phyloP scores from a whole-genome alignment of 495 filamentous ascomycete species.

The Chaetomidium leptoderma region DNA sequence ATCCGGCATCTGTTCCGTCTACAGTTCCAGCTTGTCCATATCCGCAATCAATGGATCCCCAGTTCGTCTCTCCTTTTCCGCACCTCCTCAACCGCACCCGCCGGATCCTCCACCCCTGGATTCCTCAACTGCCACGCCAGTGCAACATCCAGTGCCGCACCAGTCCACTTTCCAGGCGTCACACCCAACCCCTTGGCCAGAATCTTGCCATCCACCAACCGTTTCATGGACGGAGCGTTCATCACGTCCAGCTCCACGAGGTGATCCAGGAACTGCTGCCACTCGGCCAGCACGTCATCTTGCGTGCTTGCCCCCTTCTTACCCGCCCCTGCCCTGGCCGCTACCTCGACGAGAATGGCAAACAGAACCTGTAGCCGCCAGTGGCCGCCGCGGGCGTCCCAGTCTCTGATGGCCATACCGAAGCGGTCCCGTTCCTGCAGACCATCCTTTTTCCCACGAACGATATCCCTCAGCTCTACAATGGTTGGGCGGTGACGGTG shows the following conservation, averaged over 20 bases:
- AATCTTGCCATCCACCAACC: constrained; percentile 61
- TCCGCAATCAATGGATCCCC: constrained; percentile 40
- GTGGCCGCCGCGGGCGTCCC: constrained; percentile 56
- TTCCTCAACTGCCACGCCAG: constrained; percentile 84
- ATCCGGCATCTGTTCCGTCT: neutral
- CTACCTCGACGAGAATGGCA: constrained; percentile 62
- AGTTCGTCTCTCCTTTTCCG: constrained; percentile 52
- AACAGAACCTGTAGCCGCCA: constrained; percentile 75
- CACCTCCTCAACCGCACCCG: constrained; percentile 63
- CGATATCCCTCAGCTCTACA: constrained; percentile 51
- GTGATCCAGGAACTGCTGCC: constrained; percentile 55
- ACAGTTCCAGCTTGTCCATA: neutral
- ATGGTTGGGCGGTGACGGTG: constrained; percentile 58
- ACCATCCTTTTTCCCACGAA: constrained; percentile 36
- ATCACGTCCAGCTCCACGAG: constrained; percentile 49
- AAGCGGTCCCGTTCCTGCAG: constrained; percentile 45
- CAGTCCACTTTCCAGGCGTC: constrained; percentile 74
- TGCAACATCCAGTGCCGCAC: constrained; percentile 62
- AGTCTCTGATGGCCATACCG: constrained; percentile 73
- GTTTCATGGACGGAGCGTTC: constrained; percentile 50
- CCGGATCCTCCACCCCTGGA: constrained; percentile 57
- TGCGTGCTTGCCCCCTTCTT: constrained; percentile 7
- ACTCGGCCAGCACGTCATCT: constrained; percentile 41
- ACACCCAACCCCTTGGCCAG: constrained; percentile 57
- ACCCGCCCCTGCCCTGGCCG: constrained; percentile 33